These are phyloP conservation scores for Aspergillus ellipticus DNA, from an alignment of 495 filamentous ascomycete genomes.

Conservation along the genomic window DNA sequence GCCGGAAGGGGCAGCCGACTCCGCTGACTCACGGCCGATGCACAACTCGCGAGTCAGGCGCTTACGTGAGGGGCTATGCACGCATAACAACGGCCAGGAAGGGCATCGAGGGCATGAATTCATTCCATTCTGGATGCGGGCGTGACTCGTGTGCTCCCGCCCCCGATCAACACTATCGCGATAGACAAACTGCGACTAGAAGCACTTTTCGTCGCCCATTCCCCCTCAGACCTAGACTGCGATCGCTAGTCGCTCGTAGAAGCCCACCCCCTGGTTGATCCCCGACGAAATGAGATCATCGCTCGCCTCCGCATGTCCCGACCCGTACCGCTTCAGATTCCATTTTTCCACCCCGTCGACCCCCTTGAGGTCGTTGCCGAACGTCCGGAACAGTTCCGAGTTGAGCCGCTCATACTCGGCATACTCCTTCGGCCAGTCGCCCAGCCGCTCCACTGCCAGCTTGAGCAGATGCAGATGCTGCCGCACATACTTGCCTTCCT, in stretches of 20 bases:
- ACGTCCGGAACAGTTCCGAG: slow-evolving; percentile 19
- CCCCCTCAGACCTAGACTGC: background rate
- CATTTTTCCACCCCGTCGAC: slow-evolving; percentile 37
- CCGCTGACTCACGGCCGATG: too few relatives aligned
- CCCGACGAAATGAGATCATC: slow-evolving; percentile 20
- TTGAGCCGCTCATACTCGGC: slow-evolving; percentile 27
- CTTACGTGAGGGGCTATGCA: too few relatives aligned
- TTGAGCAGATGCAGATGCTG: slow-evolving; percentile 38
- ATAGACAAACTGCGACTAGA: too few relatives aligned
- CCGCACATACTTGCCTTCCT: slow-evolving; percentile 30
- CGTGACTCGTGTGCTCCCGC: too few relatives aligned
- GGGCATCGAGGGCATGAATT: too few relatives aligned
- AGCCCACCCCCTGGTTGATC: background rate
- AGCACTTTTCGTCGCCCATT: background rate
- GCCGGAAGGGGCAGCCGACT: too few relatives aligned
- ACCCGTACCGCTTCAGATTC: slow-evolving; percentile 34
- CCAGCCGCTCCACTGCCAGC: slow-evolving; percentile 36
- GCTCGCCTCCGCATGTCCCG: slow-evolving; percentile 24
- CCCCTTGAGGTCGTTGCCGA: slow-evolving; percentile 24
- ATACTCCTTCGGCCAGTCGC: slow-evolving; percentile 40
- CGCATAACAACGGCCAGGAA: too few relatives aligned
- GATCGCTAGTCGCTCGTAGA: slow-evolving; percentile 1
- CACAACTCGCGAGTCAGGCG: too few relatives aligned
- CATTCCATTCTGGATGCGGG: too few relatives aligned
- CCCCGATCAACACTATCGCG: background rate